Base-by-base conservation (phyloP, 108 stramenopile genomes). In the Cylindrotheca closterium region DNA sequence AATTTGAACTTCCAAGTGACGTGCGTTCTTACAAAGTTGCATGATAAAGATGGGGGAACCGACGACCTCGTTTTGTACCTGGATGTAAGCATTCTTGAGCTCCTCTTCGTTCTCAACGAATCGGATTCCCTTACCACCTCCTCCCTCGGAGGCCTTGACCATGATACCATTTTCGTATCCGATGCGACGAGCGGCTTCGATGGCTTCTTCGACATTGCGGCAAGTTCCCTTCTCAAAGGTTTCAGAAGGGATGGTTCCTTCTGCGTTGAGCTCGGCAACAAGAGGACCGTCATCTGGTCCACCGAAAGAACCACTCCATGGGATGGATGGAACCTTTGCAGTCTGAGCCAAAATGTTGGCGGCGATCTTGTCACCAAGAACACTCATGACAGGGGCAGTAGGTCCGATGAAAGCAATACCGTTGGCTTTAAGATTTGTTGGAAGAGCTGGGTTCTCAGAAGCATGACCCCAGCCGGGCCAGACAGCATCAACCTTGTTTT, bases 51-150 rank as follows among this genome's bases (percentile, higher is more conserved):
- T 96, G 48, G 97, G 97, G 27, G 93, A 94, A 32, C 97, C 97
- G 51, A 95, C 69, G 49, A 97, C 96, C 69, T 98, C 97, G 70
- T 94, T 96, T 52, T 82, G 69, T 17, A 98, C 96, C 68, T 96
- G 95, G 51, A 87, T 76, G 73, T 80, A 93, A 55, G 88, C 89
- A 67, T 91, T 88, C 50, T 74, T 63, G 51, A 91, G 61, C 68
- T 96, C 91, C 18, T 82, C 87, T 77, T 92, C 92, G 72, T 91
- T 93, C 61, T 92, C 85, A 23, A 92, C 86, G 72, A 95, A 97
- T 59, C 99, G 96, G 74, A 99, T 99, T 70, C 98, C 99, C 78
- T 98, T 98, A 54, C 98, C 98, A 58, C 98, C 98, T 30, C 96
- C 98, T 45, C 98, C 98, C 74, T 98, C 98, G 58, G 93, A 95